These are phyloP conservation scores for Allomyces arbusculus DNA, from an alignment of 192 early-diverging fungal species.

Conservation along the genomic window DNA sequence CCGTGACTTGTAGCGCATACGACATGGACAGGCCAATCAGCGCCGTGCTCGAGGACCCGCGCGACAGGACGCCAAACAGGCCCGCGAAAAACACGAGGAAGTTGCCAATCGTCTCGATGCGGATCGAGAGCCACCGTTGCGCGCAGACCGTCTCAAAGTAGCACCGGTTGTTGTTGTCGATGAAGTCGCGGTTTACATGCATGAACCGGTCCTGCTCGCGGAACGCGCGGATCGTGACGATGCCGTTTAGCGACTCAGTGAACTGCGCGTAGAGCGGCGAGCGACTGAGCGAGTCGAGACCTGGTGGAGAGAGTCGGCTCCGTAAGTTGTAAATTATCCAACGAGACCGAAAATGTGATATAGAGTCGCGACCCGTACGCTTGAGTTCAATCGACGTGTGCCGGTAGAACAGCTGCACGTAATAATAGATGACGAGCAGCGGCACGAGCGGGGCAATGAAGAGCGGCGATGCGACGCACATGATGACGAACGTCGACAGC, in stretches of 20 bases:
- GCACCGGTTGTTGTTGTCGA: conserved; percentile 57
- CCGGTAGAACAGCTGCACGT: conserved; percentile 50
- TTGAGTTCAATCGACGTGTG: conserved; percentile 69
- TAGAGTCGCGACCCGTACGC: conserved; percentile 24
- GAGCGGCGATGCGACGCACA: conserved; percentile 34
- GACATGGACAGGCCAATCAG: conserved; percentile 56
- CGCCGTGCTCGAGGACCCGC: conserved; percentile 31
- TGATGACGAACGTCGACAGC: conserved; percentile 43
- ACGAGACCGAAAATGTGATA: too few species aligned
- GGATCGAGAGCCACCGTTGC: conserved; percentile 55
- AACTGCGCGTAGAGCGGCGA: conserved; percentile 71
- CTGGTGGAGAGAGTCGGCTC: conserved; percentile 5
- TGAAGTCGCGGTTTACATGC: conserved; percentile 32
- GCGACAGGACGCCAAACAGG: conserved; percentile 42
- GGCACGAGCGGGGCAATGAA: conserved; percentile 39
- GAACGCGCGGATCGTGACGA: conserved; percentile 77
- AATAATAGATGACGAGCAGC: conserved; percentile 31
- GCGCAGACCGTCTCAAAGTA: conserved; percentile 53
- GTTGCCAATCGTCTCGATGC: conserved; percentile 61
- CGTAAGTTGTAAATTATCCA: too few species aligned
- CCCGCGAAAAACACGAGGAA: conserved; percentile 54
- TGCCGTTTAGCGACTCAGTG: conserved; percentile 52
- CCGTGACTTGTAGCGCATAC: conserved; percentile 64
- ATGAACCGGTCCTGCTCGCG: conserved; percentile 59
- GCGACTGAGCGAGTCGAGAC: conserved; percentile 60